Percentiles rank a stretch among this genome's conserved stretches.
These are phyloP conservation scores for Kockiozyma suomiensis DNA, from an alignment of 805 yeast species.

Conservation along the genomic window DNA sequence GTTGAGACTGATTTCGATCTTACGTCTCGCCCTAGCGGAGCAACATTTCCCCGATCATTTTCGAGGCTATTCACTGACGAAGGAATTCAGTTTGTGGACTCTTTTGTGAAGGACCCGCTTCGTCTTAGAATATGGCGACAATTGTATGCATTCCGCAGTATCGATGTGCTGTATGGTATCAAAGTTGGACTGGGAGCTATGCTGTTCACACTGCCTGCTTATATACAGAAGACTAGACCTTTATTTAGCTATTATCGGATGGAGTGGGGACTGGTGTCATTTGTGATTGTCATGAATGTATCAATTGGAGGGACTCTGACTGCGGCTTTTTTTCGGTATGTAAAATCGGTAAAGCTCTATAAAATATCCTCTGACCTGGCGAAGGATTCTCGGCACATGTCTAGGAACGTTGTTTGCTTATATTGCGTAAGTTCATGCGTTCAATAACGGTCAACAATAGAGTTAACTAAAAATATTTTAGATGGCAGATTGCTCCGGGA, in stretches of 20 bases:
- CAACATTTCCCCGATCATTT: background rate
- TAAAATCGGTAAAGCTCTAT: conserved; percentile 38
- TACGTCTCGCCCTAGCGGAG: background rate
- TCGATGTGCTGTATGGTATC: conserved; percentile 76
- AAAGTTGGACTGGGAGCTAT: conserved; percentile 80
- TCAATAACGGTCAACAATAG: too few relatives aligned
- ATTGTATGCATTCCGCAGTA: conserved; percentile 56
- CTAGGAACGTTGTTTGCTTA: conserved; percentile 69
- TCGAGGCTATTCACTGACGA: background rate
- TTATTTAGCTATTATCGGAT: conserved; percentile 68
- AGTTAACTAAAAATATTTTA: too few relatives aligned
- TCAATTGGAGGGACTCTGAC: conserved; percentile 82
- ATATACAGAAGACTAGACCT: conserved; percentile 56
- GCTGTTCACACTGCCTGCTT: conserved; percentile 67
- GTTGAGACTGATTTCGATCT: background rate
- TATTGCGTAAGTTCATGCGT: conserved; percentile 43
- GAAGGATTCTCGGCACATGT: conserved; percentile 65
- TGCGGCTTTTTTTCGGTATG: conserved; percentile 62
- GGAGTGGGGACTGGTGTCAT: conserved; percentile 85
- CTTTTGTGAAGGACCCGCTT: conserved; percentile 15
- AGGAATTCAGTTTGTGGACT: background rate
- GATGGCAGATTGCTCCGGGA: conserved; percentile 62
- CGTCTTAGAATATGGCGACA: conserved; percentile 43
- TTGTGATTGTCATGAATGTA: conserved; percentile 80
- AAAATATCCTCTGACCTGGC: background rate